These are phyloP conservation scores for Rhizophora mangle DNA, from an alignment of 345 rosid genomes.

Conservation along the genomic window DNA sequence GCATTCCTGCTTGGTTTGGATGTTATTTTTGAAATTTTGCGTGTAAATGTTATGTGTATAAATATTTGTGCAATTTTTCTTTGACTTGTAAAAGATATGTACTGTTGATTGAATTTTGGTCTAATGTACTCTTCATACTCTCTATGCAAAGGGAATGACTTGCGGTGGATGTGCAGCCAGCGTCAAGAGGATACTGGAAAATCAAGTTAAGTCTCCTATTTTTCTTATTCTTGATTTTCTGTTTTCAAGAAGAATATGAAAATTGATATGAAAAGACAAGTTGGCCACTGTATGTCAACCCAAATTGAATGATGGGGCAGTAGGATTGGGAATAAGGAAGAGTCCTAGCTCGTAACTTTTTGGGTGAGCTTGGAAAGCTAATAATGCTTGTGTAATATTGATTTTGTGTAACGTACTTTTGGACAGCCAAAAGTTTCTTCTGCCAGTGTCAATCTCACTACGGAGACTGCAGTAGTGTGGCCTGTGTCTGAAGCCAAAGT, in stretches of 20 bases:
- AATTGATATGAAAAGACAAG: no score
- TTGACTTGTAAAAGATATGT: no score
- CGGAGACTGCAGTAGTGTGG: conserved; percentile 94
- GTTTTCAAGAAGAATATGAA: background rate
- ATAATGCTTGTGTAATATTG: background rate
- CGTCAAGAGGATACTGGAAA: conserved; percentile 89
- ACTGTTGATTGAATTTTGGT: no score
- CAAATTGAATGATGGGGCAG: no score
- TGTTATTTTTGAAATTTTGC: no score
- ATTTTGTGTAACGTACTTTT: background rate
- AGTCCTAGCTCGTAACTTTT: no score
- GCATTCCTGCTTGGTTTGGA: no score
- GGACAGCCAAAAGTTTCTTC: conserved; percentile 85
- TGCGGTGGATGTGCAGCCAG: conserved; percentile 99
- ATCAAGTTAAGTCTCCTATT: conserved; percentile 58
- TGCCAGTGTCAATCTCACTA: conserved; percentile 85
- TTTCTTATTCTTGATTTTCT: background rate
- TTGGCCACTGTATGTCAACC: no score
- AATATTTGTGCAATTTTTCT: no score
- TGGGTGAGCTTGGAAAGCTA: no score
- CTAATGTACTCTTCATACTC: background rate
- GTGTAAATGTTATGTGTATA: no score
- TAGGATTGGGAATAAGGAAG: no score
- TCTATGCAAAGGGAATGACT: conserved; percentile 70
- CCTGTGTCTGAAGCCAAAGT: conserved; percentile 75